A percentile compares a stretch with the other conserved stretches of the same genome.
These are phyloP conservation scores for Mycena kentingensis DNA, from an alignment of 768 basidiomycete genomes.

Conservation along the genomic window DNA sequence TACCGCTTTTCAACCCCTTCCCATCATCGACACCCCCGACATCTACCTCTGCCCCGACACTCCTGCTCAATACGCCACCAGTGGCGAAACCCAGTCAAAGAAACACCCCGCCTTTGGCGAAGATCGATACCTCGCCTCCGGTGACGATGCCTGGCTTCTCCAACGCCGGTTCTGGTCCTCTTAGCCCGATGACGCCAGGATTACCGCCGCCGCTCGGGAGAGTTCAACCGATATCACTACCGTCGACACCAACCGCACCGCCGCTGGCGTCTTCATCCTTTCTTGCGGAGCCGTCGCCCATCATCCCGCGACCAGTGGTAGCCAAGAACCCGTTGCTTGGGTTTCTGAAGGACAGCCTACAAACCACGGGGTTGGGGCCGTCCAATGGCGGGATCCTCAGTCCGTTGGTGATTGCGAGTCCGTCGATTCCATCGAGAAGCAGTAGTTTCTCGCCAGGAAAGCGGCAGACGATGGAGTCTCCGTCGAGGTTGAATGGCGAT, in stretches of 20 bases:
- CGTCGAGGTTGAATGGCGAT: slow-evolving; percentile 19
- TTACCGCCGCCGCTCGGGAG: slow-evolving; percentile 42
- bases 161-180: slow-evolving; percentile 2
- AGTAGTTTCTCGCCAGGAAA: slow-evolving; percentile 18
- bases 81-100: slow-evolving; percentile 11
- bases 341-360: slow-evolving; percentile 35
- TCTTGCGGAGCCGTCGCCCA: slow-evolving; percentile 18
- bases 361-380: slow-evolving; percentile 25
- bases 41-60: slow-evolving; percentile 12
- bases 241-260: slow-evolving; percentile 43
- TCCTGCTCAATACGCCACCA: slow-evolving; percentile 29
- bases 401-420: slow-evolving; percentile 41
- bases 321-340: slow-evolving; percentile 33
- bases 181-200: slow-evolving; percentile 28
- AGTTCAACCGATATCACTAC: slow-evolving; percentile 48
- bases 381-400: slow-evolving; percentile 43
- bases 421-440: slow-evolving; percentile 23
- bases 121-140: slow-evolving; percentile 35
- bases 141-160: not conserved
- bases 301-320: slow-evolving; percentile 10
- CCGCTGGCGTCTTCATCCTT: not conserved
- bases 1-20: slow-evolving; percentile 19
- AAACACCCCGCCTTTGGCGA: slow-evolving; percentile 34
- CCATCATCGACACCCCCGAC: slow-evolving; percentile 18
- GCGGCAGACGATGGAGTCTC: slow-evolving; percentile 3